These are phyloP conservation scores for Stentor roeselii DNA, from an alignment of 73 alveolate genomes.

Conservation along the genomic window DNA sequence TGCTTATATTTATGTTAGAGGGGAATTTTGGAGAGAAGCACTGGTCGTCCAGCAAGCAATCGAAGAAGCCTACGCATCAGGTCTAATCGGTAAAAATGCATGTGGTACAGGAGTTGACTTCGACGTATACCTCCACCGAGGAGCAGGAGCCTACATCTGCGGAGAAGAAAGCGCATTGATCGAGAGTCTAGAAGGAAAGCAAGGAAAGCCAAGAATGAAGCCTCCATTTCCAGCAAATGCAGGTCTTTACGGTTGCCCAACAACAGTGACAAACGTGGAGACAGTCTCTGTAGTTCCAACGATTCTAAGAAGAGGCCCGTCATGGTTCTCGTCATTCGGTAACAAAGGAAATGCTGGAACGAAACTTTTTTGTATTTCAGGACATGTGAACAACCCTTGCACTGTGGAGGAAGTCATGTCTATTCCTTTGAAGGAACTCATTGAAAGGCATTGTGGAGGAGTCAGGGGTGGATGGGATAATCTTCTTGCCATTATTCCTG, in stretches of 20 bases:
- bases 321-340: conserved; percentile 83
- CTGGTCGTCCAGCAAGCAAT: conserved; percentile 53
- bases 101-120: conserved; percentile 68
- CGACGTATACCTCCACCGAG: conserved; percentile 64
- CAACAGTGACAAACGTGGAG: conserved; percentile 88
- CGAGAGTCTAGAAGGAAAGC: conserved; percentile 85
- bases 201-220: conserved; percentile 86
- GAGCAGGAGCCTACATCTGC: conserved; percentile 91
- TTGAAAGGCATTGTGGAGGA: conserved; percentile 89
- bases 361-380: conserved; percentile 77
- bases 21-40: conserved; percentile 76
- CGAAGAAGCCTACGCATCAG: conserved; percentile 63
- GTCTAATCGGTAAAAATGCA: conserved; percentile 68
- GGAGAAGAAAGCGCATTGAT: conserved; percentile 87
- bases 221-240: conserved; percentile 95
- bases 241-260: conserved; percentile 89
- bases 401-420: conserved; percentile 88
- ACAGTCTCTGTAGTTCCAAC: conserved; percentile 89
- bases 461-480: conserved; percentile 94
- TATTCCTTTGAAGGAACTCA: conserved; percentile 76
- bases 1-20: conserved; percentile 68
- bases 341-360: conserved; percentile 82
- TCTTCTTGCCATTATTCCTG: conserved; percentile 77
- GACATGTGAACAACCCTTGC: conserved; percentile 87
- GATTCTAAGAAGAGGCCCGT: conserved; percentile 81